Conservation (phyloP, 2,329 filamentous ascomycete genomes). For the Curvularia spicifera region DNA sequence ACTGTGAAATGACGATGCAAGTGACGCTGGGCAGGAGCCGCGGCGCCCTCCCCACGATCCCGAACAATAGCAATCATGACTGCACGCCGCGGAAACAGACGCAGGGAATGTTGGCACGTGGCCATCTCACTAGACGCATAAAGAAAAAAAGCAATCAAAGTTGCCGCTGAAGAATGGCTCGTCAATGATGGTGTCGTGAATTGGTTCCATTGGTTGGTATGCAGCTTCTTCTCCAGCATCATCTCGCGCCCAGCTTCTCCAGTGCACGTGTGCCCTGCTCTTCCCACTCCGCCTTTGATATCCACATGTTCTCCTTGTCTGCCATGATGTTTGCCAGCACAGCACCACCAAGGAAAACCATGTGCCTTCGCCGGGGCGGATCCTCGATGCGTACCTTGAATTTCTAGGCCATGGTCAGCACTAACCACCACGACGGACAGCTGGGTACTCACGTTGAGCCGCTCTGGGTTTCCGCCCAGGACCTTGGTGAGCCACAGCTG, state of each 20-base stretch:
- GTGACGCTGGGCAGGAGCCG: background rate
- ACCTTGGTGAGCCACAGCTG: conserved; percentile 96
- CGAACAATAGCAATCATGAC: background rate
- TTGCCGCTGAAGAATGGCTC: background rate
- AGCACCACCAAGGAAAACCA: conserved; percentile 98
- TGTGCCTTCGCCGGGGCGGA: conserved; percentile 91
- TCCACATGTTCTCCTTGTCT: conserved; percentile 99
- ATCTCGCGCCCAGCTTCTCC: conserved; percentile 93
- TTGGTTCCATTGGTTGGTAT: conserved; percentile 20
- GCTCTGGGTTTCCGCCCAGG: conserved; percentile 87
- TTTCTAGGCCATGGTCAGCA: conserved; percentile 64
- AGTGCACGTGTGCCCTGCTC: conserved; percentile 85
- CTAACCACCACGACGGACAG: conserved; percentile 7
- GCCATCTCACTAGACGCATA: conserved; percentile 3
- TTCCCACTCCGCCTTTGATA: conserved; percentile 94
- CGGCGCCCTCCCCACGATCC: background rate
- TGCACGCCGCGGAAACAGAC: conserved; percentile 5
- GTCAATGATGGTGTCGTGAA: background rate
- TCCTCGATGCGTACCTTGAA: conserved; percentile 99
- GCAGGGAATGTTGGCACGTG: conserved; percentile 8
- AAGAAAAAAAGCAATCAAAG: background rate
- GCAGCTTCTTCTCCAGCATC: conserved; percentile 24
- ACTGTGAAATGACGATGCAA: background rate
- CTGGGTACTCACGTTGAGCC: conserved; percentile 67
- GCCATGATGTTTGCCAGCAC: conserved; percentile 99